These are phyloP conservation scores for Talaromyces sp. DNA, from an alignment of 2,329 filamentous ascomycete genomes.

Conservation along the genomic window DNA sequence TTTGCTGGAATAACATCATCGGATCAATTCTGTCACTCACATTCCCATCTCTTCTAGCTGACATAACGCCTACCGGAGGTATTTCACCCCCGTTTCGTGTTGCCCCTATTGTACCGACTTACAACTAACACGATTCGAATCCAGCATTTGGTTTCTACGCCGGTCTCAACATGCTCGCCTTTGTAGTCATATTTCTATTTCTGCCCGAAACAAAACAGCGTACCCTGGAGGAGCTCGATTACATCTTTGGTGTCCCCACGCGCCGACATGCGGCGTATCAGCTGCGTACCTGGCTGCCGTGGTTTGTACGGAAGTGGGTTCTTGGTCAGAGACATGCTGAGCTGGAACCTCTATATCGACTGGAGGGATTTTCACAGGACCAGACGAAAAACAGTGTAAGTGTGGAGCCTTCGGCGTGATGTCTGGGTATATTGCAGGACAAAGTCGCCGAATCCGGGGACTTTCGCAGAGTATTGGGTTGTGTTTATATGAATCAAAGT, in stretches of 20 bases:
- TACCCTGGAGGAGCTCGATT: slow-evolving; percentile 54
- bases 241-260: slow-evolving; percentile 54
- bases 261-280: slow-evolving; percentile 56
- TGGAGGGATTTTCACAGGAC: slow-evolving; percentile 23
- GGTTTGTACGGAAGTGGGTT: slow-evolving; percentile 56
- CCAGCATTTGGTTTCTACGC: slow-evolving; percentile 56
- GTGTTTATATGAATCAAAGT: not conserved
- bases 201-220: slow-evolving; percentile 50
- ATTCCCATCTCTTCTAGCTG: slow-evolving; percentile 43
- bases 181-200: slow-evolving; percentile 61
- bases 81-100: not conserved
- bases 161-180: slow-evolving; percentile 54
- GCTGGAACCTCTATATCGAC: slow-evolving; percentile 48
- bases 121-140: slow-evolving; percentile 3
- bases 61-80: slow-evolving; percentile 43
- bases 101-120: slow-evolving; percentile 7
- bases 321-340: slow-evolving; percentile 41
- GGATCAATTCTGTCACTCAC: slow-evolving; percentile 46
- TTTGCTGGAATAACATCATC: slow-evolving; percentile 43
- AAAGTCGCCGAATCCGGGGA: not conserved
- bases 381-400: not conserved
- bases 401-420: not conserved
- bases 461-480: not conserved
- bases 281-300: slow-evolving; percentile 52
- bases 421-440: not conserved